A percentile compares a stretch with the other conserved stretches of the same genome.
Conservation (phyloP, 257 asterid genomes). For the Solanum bulbocastanum region DNA sequence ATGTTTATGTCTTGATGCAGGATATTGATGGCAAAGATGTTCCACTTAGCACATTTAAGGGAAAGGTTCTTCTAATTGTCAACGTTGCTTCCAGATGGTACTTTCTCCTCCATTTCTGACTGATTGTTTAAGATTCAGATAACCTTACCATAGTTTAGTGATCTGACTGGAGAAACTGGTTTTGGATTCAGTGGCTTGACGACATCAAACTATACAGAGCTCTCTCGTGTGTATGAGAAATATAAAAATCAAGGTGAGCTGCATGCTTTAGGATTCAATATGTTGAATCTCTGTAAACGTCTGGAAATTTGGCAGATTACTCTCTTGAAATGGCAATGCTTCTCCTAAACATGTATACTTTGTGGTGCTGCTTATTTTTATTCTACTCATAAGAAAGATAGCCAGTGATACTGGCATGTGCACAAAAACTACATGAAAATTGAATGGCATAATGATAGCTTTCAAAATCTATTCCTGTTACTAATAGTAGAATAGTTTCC, state of each 20-base stretch:
- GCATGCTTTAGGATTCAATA: not conserved
- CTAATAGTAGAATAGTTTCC: not conserved
- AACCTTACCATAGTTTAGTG: not conserved
- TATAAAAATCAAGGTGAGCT: constrained; percentile 82
- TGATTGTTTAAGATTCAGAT: not conserved
- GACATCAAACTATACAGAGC: constrained; percentile 79
- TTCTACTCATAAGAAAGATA: not conserved
- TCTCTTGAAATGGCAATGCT: not conserved
- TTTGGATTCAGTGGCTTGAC: constrained; percentile 77
- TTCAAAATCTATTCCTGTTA: not conserved
- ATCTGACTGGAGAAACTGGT: constrained; percentile 18
- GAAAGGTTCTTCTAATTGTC: constrained; percentile 66
- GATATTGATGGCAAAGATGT: constrained; percentile 81
- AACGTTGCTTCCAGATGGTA: constrained; percentile 98
- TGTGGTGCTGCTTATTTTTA: not conserved
- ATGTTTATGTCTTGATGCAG: constrained; percentile 24
- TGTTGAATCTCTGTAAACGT: not conserved
- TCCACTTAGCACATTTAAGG: constrained; percentile 70
- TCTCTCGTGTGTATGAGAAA: constrained; percentile 61
- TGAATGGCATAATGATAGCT: not conserved
- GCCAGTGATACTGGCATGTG: not conserved
- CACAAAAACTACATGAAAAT: not conserved
- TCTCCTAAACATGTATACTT: not conserved
- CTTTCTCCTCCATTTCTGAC: not conserved
- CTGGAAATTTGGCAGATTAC: not conserved